Evolutionary conservation across 306 rosid genomes (phyloP).

Genomic region (Vachellia pachyceras): DNA sequence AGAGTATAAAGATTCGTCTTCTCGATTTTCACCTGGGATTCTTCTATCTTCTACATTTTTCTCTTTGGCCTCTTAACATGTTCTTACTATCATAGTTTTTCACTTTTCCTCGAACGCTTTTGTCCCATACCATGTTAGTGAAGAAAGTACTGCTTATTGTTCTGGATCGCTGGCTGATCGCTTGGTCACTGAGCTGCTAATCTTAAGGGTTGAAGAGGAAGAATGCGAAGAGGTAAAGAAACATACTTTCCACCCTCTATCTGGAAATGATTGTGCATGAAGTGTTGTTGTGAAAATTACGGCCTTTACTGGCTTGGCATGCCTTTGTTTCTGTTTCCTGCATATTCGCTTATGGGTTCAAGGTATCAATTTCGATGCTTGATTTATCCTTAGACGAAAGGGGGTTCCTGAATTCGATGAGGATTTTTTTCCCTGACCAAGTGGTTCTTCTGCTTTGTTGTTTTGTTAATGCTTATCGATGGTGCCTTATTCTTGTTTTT

Average conservation of each 20-base stretch:
- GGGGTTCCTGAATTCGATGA: constrained; percentile 10
- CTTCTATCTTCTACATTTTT: constrained; percentile 5
- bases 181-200: background rate
- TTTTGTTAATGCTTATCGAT: constrained; percentile 41
- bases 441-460: too few relatives aligned
- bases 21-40: constrained; percentile 26
- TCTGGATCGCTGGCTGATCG: constrained; percentile 37
- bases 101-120: constrained; percentile 17
- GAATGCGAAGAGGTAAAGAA: constrained; percentile 26
- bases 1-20: constrained; percentile 31
- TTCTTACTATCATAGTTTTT: background rate
- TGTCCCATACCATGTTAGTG: constrained; percentile 19
- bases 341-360: constrained; percentile 13
- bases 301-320: background rate
- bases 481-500: constrained; percentile 42
- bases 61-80: background rate
- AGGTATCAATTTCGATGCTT: constrained; percentile 15
- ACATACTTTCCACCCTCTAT: constrained; percentile 3
- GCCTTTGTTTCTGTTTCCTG: constrained; percentile 2
- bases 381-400: constrained; percentile 10
- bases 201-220: constrained; percentile 1
- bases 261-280: constrained; percentile 8
- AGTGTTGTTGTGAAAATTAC: constrained; percentile 5
- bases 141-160: constrained; percentile 23
- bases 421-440: constrained; percentile 23